A percentile compares a stretch with the other conserved stretches of the same genome.
Conservation (phyloP, 768 basidiomycete genomes). For the Phanerochaete sordida region DNA sequence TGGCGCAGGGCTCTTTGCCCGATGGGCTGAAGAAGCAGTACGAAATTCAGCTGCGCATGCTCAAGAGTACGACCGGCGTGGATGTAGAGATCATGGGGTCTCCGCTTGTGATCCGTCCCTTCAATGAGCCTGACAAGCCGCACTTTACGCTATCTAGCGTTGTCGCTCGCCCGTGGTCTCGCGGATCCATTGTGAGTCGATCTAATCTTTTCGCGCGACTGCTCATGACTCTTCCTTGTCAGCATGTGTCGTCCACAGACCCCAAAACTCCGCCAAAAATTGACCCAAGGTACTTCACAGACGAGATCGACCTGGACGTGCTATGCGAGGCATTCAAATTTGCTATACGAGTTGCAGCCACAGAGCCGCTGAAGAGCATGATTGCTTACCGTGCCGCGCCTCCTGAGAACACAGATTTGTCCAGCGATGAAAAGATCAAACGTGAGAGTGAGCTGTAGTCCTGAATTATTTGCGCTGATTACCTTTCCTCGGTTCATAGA, state of each 20-base stretch:
- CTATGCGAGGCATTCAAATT: background rate
- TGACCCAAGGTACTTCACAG: slow-evolving; percentile 25
- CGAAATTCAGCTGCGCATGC: slow-evolving; percentile 15
- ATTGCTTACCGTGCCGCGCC: no score
- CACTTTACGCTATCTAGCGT: slow-evolving; percentile 1
- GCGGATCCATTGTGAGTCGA: slow-evolving; percentile 18
- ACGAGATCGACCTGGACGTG: slow-evolving; percentile 13
- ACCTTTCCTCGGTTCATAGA: no score
- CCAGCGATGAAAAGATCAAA: no score
- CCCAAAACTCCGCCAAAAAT: slow-evolving; percentile 20
- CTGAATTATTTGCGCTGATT: no score
- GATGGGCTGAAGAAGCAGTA: slow-evolving; percentile 23
- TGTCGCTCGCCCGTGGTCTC: slow-evolving; percentile 16
- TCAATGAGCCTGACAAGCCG: slow-evolving; percentile 2
- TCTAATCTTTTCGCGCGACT: no score
- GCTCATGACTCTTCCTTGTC: no score
- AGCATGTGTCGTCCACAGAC: slow-evolving; percentile 22
- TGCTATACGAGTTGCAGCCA: background rate
- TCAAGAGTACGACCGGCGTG: background rate
- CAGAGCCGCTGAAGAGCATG: background rate
- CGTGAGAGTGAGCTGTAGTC: no score
- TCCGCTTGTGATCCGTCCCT: background rate
- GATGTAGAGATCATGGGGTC: background rate
- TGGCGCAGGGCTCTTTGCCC: background rate
- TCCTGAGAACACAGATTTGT: no score